phyloP scores from a whole-genome alignment of 1,284 basidiomycete genomes.

The Mycosarcoma maydis region DNA sequence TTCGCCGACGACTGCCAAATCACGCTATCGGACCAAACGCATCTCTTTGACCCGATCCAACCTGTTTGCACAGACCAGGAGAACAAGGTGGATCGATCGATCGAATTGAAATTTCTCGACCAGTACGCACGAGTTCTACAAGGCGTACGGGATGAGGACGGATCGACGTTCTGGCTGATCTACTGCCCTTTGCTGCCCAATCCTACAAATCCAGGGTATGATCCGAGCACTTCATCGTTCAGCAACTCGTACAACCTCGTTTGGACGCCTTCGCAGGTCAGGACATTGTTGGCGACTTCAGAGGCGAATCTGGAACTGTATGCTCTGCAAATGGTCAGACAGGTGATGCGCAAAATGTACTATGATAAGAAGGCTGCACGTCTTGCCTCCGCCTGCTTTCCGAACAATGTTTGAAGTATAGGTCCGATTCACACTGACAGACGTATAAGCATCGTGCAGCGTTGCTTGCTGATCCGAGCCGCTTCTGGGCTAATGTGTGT shows the following conservation, averaged over 20 bases:
- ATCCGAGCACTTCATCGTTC: conserved; percentile 53
- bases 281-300: conserved; percentile 47
- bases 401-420: not conserved
- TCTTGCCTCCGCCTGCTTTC: not conserved
- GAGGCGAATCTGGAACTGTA: conserved; percentile 52
- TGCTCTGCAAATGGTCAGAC: conserved; percentile 33
- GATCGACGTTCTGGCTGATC: conserved; percentile 40
- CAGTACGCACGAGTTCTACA: conserved; percentile 43
- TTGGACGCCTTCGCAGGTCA: conserved; percentile 61
- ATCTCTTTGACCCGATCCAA: conserved; percentile 8
- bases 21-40: conserved; percentile 20
- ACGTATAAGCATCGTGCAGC: no score
- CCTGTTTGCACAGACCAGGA: not conserved
- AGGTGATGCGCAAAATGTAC: conserved; percentile 40
- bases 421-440: no score
- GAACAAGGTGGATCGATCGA: conserved; percentile 6
- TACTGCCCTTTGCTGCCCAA: conserved; percentile 63
- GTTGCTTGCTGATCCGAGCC: no score
- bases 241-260: conserved; percentile 65
- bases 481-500: no score
- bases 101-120: conserved; percentile 32
- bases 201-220: conserved; percentile 47
- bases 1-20: conserved; percentile 57
- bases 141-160: conserved; percentile 19
- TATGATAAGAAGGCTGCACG: conserved; percentile 38